Evolutionary conservation across 768 basidiomycete genomes (phyloP), one percentile per base, ranked within the genome.

Genomic region (Auriscalpium vulgare): DNA sequence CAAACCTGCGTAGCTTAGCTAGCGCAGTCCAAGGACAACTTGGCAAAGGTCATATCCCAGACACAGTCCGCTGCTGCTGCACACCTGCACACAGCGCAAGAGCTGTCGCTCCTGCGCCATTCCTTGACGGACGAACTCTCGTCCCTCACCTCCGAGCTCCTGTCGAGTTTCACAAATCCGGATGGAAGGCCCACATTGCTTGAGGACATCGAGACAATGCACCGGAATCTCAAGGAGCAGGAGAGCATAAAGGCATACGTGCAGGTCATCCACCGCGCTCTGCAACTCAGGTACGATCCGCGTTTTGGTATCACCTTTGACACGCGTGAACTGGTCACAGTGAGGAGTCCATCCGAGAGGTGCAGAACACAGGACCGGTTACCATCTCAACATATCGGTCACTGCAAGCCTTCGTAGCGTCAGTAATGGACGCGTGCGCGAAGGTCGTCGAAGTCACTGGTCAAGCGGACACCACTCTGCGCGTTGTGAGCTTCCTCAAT

Each of bases 171-270:
- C 34, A 72, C 74, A 10, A 77, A 75, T 13, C 75, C 73, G 46
- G 75, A 77, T 10, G 71, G 67, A n/a, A 62, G 70, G 45, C 74
- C 84, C 4, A 91, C 86, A 0, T 71, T 98, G 5, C 74, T 95
- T 10, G 88, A 93, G 68, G 87, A 90, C 47, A 75, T 97, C 57
- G 90, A 95, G 66, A 79, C 76, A 0, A 70, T 95, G 60, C 91
- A 95, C 64, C 75, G 83, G 47, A 83, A 80, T 64, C 64, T 95
- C 63, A 85, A 83, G 66, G 86, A 92, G 64, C 75, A 97, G 40
- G 78, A 89, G 63, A 81, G 80, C 57, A 82, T 93, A 19, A 82
- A 82, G 63, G 76, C 78, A 23, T 97, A 95, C 69, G 83, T 89
- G 10, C 80, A 82, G 50, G 74, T 93, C 13, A 74, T 94, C 47